Base-by-base conservation (phyloP, 352 stramenopile species). In the Phytophthora boehmeriae region DNA sequence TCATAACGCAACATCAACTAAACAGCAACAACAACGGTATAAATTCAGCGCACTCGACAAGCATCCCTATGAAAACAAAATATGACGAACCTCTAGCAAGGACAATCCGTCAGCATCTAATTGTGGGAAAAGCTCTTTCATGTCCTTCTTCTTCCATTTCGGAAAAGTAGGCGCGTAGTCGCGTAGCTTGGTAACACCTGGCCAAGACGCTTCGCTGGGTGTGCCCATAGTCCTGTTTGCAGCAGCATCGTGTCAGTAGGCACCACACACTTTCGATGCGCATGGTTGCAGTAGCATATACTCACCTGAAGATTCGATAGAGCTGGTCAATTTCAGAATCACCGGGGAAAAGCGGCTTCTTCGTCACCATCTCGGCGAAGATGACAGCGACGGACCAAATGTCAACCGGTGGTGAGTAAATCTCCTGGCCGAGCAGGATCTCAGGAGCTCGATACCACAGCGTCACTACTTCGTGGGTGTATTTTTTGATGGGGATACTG, bases 391-490 rank as follows among this genome's bases (percentile, higher is more conserved):
- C 82, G 2, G 83, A 92, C 87, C 87, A 96, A 41, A 93, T 90
- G 54, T 96, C 87, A n/a, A 96, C 84, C 6, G 87, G 82, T 13
- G 87, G 83, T 8, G 82, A 91, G 76, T 96, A 96, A n/a, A 90
- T 59, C 44, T 93, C 80, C 38, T 98, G 76, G 8, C 97, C 97
- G 0, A 99, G 83, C 34, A 99, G 71, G 61, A 99, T 99, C 80
- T 99, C 97, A 0, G 97, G 97, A 20, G 97, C 93, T 11, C 97
- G 92, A 74, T 99, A 99, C 97, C 97, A 99, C 8, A 99, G 85
- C 41, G 97, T 99, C 6, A 99, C 97, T 30, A 99, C 86, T 68
- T 99, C 97, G 65, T 99, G 97, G 19, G 97, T 99, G 63, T 99
- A 95, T 42, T 97, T 97, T 27, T 98, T 95, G 42, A 99, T 97